Evolutionary conservation across 2,329 filamentous ascomycete genomes (phyloP).

Genomic region (Pleoardoris graminearum): DNA sequence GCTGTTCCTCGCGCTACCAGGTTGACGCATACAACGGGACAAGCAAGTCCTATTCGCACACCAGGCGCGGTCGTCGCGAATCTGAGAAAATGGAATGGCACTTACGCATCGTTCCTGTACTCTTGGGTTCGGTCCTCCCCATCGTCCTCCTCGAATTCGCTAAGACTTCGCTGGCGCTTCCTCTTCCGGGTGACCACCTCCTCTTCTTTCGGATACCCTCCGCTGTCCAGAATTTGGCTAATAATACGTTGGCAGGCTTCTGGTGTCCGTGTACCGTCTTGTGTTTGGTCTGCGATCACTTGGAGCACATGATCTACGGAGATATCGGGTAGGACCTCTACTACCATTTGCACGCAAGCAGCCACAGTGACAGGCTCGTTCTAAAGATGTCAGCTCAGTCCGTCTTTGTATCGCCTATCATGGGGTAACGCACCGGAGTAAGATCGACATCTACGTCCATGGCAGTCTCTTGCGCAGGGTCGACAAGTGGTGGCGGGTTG

Average conservation of each 20-base stretch:
- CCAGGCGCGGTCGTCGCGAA: too few relatives aligned
- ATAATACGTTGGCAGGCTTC: conserved; percentile 35
- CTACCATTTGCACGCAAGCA: conserved; percentile 35
- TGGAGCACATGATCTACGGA: conserved; percentile 35
- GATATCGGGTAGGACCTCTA: conserved; percentile 42
- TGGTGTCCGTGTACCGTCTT: conserved; percentile 25
- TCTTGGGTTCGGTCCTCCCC: conserved; percentile 11
- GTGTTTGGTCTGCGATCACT: conserved; percentile 28
- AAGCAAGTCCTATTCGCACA: too few relatives aligned
- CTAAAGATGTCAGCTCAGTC: not conserved
- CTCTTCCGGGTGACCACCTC: conserved; percentile 37
- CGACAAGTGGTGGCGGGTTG: not conserved
- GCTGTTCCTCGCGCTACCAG: not conserved
- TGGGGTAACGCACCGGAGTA: not conserved
- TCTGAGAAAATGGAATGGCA: conserved; percentile 6
- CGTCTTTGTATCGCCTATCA: not conserved
- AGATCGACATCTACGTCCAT: not conserved
- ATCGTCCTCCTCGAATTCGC: conserved; percentile 28
- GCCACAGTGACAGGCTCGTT: conserved; percentile 24
- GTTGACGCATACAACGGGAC: not conserved
- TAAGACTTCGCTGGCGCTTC: conserved; percentile 29
- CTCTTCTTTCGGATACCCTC: conserved; percentile 39
- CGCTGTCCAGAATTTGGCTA: conserved; percentile 34
- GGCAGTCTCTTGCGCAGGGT: not conserved
- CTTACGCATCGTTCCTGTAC: conserved; percentile 37